Conservation (phyloP, 1,284 basidiomycete genomes). For the Volvariella volvacea region DNA sequence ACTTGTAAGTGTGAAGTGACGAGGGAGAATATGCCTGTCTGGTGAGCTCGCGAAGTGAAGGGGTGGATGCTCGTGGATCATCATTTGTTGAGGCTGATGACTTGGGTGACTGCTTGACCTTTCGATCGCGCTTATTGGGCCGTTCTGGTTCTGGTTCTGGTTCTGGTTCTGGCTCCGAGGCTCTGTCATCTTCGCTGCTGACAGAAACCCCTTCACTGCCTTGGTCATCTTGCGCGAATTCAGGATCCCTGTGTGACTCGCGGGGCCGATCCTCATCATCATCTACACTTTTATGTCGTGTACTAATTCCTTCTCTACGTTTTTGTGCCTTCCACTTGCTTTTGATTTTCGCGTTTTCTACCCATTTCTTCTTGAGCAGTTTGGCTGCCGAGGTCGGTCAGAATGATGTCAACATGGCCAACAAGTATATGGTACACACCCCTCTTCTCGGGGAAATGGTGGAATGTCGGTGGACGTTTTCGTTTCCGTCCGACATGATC, state of each 20-base stretch:
- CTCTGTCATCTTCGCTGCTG: conserved; percentile 6
- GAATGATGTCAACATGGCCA: background rate
- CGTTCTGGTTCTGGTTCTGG: no score
- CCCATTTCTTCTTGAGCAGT: conserved; percentile 68
- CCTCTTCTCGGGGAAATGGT: conserved; percentile 54
- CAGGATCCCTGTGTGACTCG: conserved; percentile 5
- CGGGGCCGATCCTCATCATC: conserved; percentile 15
- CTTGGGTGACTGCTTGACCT: conserved; percentile 1
- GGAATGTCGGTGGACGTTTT: conserved; percentile 64
- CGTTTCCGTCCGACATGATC: conserved; percentile 29
- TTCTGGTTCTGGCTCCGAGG: conserved; percentile 3
- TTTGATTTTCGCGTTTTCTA: conserved; percentile 67
- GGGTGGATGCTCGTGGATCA: background rate
- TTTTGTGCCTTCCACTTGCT: conserved; percentile 75
- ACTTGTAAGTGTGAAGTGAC: conserved; percentile 50
- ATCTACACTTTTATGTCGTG: conserved; percentile 11
- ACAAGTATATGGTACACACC: conserved; percentile 35
- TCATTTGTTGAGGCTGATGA: conserved; percentile 3
- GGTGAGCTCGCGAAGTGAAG: conserved; percentile 50
- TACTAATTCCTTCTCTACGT: conserved; percentile 40
- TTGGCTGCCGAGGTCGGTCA: conserved; percentile 40
- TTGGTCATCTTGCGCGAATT: background rate
- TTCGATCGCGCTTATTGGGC: conserved; percentile 7
- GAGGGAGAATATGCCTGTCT: conserved; percentile 54
- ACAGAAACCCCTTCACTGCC: conserved; percentile 2